Evolutionary conservation across 306 rosid genomes (phyloP).

Genomic region (Trichosanthes cucumerina): DNA sequence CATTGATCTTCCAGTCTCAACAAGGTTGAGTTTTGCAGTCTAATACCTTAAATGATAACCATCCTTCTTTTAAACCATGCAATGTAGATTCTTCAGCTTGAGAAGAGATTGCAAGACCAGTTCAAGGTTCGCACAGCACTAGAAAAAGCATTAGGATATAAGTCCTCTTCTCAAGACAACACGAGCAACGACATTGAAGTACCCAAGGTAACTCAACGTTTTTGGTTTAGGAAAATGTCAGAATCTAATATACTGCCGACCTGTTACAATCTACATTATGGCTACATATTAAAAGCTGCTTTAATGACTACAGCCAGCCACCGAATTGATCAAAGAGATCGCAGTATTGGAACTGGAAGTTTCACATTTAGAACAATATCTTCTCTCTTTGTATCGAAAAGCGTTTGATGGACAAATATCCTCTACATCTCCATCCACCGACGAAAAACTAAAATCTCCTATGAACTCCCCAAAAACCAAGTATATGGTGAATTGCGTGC

Average conservation of each 20-base stretch:
- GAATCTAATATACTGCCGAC: neutral
- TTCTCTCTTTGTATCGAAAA: conserved; percentile 79
- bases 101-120: conserved; percentile 73
- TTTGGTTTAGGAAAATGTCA: neutral
- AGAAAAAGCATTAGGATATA: conserved; percentile 70
- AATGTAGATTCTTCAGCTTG: conserved; percentile 72
- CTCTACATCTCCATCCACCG: conserved; percentile 43
- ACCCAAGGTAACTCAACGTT: conserved; percentile 51
- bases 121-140: conserved; percentile 61
- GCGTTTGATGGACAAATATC: conserved; percentile 72
- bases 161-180: conserved; percentile 35
- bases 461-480: conserved; percentile 27
- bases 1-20: neutral
- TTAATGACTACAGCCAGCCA: conserved; percentile 60
- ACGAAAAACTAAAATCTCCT: conserved; percentile 33
- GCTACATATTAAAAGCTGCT: conserved; percentile 4
- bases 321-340: conserved; percentile 84
- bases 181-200: conserved; percentile 32
- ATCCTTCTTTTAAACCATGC: neutral
- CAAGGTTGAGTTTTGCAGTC: neutral
- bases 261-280: neutral
- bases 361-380: conserved; percentile 87
- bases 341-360: conserved; percentile 86
- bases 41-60: neutral
- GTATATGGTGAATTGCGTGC: conserved; percentile 25